Base-by-base conservation (phyloP, 371 early-diverging fungal genomes). In the Nematocida sp. region DNA sequence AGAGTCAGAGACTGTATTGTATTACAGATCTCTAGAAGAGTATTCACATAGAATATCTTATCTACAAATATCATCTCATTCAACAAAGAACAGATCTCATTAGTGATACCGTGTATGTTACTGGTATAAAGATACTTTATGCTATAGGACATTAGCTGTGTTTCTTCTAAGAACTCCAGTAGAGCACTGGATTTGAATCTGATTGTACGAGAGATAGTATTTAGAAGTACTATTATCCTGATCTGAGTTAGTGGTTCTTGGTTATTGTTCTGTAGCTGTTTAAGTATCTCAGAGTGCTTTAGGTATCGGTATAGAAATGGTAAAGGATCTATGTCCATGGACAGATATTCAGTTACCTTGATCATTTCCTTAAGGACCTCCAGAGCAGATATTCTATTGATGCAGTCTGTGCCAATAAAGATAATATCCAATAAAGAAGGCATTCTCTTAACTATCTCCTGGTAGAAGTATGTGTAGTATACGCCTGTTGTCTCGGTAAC, bases 291-390 rank as follows among this genome's bases (percentile, higher is more conserved):
- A 0, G 58, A 49, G 60, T n/a, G 9, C 21, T 9, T 27, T 3
- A 70, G 29, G 41, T 58, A 58, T 15, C n/a, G 38, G 31, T 27
- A 40, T 11, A 70, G 58, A 7, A 37, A 51, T 2, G 29, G 23
- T 29, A 70, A 46, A 11, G 34, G 9, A 11, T 7, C n/a, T 7
- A 15, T 47, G 25, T 51, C 37, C 7, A 9, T 13, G 2, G 74
- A 49, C 2, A 70, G 9, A 37, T 31, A 70, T 21, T 46, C 55
- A n/a, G 31, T 27, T 11, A 32, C 31, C 29, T 41, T 75, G 17
- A 70, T 70, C 51, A 70, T 57, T 58, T 70, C 74, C 7, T 47
- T 9, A 1, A 70, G 5, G 2, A 60, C 61, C 32, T 70, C 74
- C 17, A 70, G 53, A 2, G 67, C 76, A 41, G 74, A 17, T n/a